These are phyloP conservation scores for Striga asiatica DNA, from an alignment of 257 asterid species.

Conservation along the genomic window DNA sequence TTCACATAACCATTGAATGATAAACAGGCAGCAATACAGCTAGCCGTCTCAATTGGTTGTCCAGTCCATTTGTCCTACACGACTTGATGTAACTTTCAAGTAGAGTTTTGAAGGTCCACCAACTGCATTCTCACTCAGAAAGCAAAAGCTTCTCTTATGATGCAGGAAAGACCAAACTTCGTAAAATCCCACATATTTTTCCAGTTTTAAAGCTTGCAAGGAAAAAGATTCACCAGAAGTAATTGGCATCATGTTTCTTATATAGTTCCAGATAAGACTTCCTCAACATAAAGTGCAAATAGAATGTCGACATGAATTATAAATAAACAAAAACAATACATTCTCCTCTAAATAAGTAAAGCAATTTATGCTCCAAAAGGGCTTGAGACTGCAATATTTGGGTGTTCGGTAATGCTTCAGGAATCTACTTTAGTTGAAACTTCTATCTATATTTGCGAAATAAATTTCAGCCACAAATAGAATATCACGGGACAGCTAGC, in stretches of 20 bases:
- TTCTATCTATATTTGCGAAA: not conserved
- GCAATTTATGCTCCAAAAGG: not conserved
- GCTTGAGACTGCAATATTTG: not conserved
- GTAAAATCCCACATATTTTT: not conserved
- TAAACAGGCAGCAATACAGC: no score
- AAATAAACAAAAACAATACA: not conserved
- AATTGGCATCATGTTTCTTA: not conserved
- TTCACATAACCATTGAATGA: not conserved
- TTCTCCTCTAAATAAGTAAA: not conserved
- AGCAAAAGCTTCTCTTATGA: not conserved
- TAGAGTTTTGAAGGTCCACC: no score
- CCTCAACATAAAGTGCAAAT: not conserved
- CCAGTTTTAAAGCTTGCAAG: not conserved
- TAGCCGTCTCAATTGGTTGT: no score
- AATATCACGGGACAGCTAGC: not conserved
- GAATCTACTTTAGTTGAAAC: not conserved
- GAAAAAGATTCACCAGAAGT: not conserved
- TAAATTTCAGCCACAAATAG: not conserved
- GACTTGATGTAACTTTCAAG: no score
- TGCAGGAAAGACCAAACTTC: no score
- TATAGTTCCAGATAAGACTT: not conserved
- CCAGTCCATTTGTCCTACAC: no score
- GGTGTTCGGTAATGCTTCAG: not conserved
- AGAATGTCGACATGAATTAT: not conserved
- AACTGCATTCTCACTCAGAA: no score